Evolutionary conservation across 257 asterid genomes (phyloP), one percentile per base, ranked within the genome.

Genomic region (Rhazya stricta): DNA sequence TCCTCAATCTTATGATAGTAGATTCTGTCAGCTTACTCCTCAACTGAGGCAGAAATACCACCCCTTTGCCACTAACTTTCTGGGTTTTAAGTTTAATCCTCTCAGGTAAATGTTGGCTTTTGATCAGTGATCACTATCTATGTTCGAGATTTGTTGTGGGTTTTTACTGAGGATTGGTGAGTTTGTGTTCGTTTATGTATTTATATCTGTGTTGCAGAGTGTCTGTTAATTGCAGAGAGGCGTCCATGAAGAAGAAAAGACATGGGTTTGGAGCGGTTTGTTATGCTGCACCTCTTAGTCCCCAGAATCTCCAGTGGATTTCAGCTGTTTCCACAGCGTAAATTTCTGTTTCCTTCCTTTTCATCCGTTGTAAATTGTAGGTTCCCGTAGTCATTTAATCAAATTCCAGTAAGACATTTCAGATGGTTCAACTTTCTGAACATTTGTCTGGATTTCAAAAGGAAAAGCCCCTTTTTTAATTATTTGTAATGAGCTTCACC

Each of bases 221-320:
- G 72, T 37, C 81, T 32, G 51, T 11, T 54, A 76, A 75, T 61
- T 19, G 71, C 11, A 76, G 65, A 67, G 75, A 77, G 67, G 65
- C 72, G 51, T 62, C 71, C 80, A 83, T 77, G 82, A 79, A 57
- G 71, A 81, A 76, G 81, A 86, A 71, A 69, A 63, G 84, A 66
- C 75, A 72, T 54, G 81, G 88, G 41, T 81, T 61, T 58, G 89
- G 88, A 30, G 87, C 87, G 6, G 92, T 90, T 79, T 90, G 97
- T 79, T 84, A 80, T 62, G 76, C 93, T 53, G 85, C 85, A 42
- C 87, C 91, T 74, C 82, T 94, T 54, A 34, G 90, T 50, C 85
- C 92, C 62, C 69, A 57, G 75, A 87, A 87, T 83, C 90, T 94
- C 30, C 96, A 90, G 72, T 89, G 92, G 95, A 74, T 88, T 82